phyloP scores from a whole-genome alignment of 225 moss, liverwort and hornwort species.

The Climacium dendroides region DNA sequence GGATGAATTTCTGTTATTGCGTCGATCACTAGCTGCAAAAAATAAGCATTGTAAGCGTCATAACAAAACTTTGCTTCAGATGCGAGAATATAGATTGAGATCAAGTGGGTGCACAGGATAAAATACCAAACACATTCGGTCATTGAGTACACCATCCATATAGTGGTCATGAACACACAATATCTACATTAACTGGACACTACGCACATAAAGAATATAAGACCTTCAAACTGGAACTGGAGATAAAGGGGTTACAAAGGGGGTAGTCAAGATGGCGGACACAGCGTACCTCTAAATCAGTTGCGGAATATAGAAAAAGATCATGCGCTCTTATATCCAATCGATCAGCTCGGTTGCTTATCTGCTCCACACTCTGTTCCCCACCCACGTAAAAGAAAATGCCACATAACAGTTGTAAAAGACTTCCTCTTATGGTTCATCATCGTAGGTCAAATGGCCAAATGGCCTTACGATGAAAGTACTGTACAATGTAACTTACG shows the following conservation, averaged over 20 bases:
- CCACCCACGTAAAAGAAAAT: not conserved
- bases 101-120: not conserved
- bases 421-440: not conserved
- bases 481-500: not conserved
- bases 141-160: not conserved
- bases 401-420: not conserved
- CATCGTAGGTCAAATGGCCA: not conserved
- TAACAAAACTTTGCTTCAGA: not conserved
- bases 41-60: not conserved
- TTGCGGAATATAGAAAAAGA: conserved; percentile 84
- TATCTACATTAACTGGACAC: not conserved
- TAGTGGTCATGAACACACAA: not conserved
- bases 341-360: conserved; percentile 91
- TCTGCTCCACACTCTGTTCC: conserved; percentile 90
- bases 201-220: not conserved
- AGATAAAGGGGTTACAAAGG: not conserved
- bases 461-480: not conserved
- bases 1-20: conserved; percentile 80
- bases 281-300: conserved; percentile 82
- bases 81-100: not conserved
- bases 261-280: not conserved
- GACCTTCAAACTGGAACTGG: not conserved
- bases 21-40: conserved; percentile 71
- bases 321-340: conserved; percentile 75
- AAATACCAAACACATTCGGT: not conserved